phyloP scores from a whole-genome alignment of 1,284 basidiomycete species.

The Phenoliferia sp. region DNA sequence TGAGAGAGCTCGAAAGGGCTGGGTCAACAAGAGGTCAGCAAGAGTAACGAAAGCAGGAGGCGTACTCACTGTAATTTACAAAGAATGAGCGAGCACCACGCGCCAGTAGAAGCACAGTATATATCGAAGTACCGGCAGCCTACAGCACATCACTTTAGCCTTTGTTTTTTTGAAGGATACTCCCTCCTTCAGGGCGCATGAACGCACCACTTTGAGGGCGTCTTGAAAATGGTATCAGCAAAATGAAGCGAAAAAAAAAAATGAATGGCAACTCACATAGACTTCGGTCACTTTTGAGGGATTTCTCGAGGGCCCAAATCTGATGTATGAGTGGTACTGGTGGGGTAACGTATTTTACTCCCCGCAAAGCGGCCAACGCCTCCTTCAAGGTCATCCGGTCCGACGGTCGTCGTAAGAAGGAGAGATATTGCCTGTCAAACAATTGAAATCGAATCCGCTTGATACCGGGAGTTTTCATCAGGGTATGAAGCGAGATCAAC shows the following conservation, averaged over 20 bases:
- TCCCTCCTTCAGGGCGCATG: no score
- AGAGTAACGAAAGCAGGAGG: no score
- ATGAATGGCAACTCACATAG: background rate
- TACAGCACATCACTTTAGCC: no score
- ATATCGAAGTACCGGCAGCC: background rate
- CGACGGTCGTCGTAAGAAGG: slow-evolving; percentile 1
- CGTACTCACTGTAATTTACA: slow-evolving; percentile 39
- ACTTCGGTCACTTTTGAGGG: background rate
- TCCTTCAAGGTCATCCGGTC: slow-evolving; percentile 36
- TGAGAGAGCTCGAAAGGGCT: slow-evolving; percentile 39
- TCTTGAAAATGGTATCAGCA: no score
- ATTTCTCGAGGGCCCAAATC: slow-evolving; percentile 15
- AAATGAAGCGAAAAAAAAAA: no score
- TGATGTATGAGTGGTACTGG: background rate
- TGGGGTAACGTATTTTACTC: slow-evolving; percentile 26
- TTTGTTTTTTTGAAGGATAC: no score
- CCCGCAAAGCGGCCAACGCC: slow-evolving; percentile 39
- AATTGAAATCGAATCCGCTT: slow-evolving; percentile 38
- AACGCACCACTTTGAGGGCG: no score
- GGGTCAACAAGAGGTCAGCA: no score
- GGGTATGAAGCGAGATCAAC: slow-evolving; percentile 11
- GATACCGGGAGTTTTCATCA: background rate
- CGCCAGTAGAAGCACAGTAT: background rate
- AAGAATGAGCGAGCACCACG: slow-evolving; percentile 8
- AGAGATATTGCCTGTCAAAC: slow-evolving; percentile 28